Evolutionary conservation across 164 flowering plant species (phyloP), one percentile per base, ranked within the genome.

Genomic region (Euptelea pleiosperma): DNA sequence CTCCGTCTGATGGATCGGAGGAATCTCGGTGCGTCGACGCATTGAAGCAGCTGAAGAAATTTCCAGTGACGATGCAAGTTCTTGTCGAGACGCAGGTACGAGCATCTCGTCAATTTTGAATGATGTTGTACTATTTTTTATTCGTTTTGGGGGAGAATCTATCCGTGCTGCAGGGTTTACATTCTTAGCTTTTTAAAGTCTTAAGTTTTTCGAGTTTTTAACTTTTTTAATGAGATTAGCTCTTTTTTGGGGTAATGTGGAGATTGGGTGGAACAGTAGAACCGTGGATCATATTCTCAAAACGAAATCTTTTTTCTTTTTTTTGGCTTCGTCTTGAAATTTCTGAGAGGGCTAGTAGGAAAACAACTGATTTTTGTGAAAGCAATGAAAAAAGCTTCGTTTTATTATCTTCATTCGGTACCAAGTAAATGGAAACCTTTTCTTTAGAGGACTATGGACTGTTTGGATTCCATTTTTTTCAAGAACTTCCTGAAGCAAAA

Each of bases 71-170:
- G 16, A 77, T 78, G 67, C 62, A 82, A n/a, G 50, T 77, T 42
- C 92, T 93, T 12, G 85, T 89, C 31, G 70, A 88, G 18, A 78
- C 97, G 3, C 89, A 90, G 96, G 97, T 86, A 31, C 9, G 49
- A 9, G 25, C 11, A 29, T 33, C 25, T 12, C 12, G 15, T 52
- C 14, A 9, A 30, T 28, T 25, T 15, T 50, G 22, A 1, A 12
- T n/a, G n/a, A 15, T 6, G 8, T 68, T 16, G 10, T n/a, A 16
- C 34, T 52, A 4, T 35, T 37, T 50, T 34, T 15, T 29, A 24
- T 45, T 1, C 40, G 3, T 15, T 31, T n/a, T n/a, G n/a, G n/a
- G n/a, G n/a, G 57, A 12, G n/a, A 34, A 31, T 51, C 39, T 4
- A 5, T 5, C 0, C 35, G 2, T 3, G 19, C 29, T 14, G 10